Evolutionary conservation across 345 rosid genomes (phyloP).

Genomic region (Combretum micranthum): DNA sequence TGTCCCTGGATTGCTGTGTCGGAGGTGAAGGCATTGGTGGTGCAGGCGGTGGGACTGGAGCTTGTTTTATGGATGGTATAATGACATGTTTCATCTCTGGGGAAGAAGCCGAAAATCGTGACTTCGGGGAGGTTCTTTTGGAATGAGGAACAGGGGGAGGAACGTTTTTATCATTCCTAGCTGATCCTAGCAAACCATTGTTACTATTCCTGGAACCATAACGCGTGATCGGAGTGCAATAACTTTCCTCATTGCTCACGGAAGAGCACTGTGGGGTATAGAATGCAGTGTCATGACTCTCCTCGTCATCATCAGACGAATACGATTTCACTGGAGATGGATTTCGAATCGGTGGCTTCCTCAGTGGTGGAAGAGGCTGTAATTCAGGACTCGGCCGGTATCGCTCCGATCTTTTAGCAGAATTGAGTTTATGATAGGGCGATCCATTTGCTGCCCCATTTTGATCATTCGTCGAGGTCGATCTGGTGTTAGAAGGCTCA

Average conservation of each 20-base stretch:
- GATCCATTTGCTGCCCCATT: constrained; percentile 35
- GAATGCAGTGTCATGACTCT: constrained; percentile 52
- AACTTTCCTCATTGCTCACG: constrained; percentile 61
- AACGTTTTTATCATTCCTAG: constrained; percentile 7
- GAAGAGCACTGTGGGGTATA: constrained; percentile 78
- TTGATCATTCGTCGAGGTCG: constrained; percentile 37
- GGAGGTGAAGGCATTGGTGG: constrained; percentile 20
- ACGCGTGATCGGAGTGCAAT: constrained; percentile 48
- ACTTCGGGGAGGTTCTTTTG: constrained; percentile 77
- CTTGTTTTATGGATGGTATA: constrained; percentile 65
- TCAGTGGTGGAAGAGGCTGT: constrained; percentile 82
- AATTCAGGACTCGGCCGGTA: constrained; percentile 94
- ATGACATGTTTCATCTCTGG: constrained; percentile 92
- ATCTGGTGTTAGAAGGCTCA: constrained; percentile 35
- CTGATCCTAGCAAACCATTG: constrained; percentile 4
- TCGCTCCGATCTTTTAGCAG: constrained; percentile 70
- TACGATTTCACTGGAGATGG: constrained; percentile 35
- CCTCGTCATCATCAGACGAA: constrained; percentile 56
- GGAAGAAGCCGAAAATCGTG: constrained; percentile 51
- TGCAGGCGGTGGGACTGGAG: constrained; percentile 16
- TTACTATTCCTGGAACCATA: constrained; percentile 13
- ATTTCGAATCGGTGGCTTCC: constrained; percentile 39
- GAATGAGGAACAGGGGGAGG: constrained; percentile 51
- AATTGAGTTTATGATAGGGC: constrained; percentile 67
- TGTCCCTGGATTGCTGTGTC: constrained; percentile 11